Evolutionary conservation across 1,284 basidiomycete species (phyloP).

Genomic region (Puccinia hordei): DNA sequence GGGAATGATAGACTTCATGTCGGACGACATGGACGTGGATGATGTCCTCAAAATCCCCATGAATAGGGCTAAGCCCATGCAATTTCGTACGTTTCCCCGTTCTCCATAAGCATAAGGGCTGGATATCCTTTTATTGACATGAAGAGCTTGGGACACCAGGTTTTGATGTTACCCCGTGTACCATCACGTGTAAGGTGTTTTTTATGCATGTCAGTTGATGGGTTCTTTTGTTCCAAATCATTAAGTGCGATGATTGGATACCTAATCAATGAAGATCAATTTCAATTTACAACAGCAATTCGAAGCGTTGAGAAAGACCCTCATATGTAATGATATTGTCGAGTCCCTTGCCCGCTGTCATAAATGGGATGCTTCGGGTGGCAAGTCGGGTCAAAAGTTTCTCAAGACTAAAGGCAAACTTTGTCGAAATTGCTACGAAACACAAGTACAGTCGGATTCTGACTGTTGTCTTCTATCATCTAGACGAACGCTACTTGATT

Average conservation of each 20-base stretch:
- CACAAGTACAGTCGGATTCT: neutral
- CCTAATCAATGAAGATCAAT: conserved; percentile 4
- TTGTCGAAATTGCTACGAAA: neutral
- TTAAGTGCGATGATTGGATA: neutral
- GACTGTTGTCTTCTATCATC: neutral
- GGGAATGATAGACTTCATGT: conserved; percentile 54
- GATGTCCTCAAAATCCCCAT: conserved; percentile 64
- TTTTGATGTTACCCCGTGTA: conserved; percentile 47
- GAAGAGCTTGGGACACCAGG: conserved; percentile 8
- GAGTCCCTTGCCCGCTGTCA: conserved; percentile 89
- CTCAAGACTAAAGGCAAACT: conserved; percentile 82
- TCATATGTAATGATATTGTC: conserved; percentile 89
- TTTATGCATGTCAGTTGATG: conserved; percentile 50
- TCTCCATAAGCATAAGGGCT: neutral
- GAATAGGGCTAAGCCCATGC: conserved; percentile 49
- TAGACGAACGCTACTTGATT: conserved; percentile 96
- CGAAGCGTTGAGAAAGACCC: conserved; percentile 85
- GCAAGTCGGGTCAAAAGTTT: conserved; percentile 95
- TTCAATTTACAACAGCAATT: conserved; percentile 77
- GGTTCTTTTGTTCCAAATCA: neutral
- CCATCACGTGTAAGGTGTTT: conserved; percentile 51
- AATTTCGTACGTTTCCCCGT: conserved; percentile 47
- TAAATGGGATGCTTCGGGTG: conserved; percentile 93
- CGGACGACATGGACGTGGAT: conserved; percentile 64
- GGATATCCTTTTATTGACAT: neutral